Percentiles rank a stretch among this genome's conserved stretches.
Conservation (phyloP, 2,329 filamentous ascomycete species). For the Xylariaceae sp. region DNA sequence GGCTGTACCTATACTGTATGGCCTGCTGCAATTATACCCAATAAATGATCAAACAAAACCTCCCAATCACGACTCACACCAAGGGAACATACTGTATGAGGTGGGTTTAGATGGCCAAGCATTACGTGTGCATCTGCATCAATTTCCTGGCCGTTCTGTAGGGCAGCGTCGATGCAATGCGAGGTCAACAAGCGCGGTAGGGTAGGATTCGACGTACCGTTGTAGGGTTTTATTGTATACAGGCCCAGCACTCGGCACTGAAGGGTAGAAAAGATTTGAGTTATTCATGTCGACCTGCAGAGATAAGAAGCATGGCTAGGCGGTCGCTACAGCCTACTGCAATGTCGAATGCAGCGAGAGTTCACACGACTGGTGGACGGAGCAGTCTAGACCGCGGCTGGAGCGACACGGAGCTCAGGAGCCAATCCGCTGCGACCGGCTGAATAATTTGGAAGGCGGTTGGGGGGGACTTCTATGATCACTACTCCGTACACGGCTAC, state of each 20-base stretch:
- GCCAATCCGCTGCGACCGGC: slow-evolving; percentile 29
- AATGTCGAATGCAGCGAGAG: slow-evolving; percentile 19
- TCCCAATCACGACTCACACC: too few species aligned
- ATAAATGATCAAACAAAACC: slow-evolving; percentile 15
- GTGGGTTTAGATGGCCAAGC: background rate
- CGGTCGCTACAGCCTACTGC: slow-evolving; percentile 2
- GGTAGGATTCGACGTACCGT: slow-evolving; percentile 10
- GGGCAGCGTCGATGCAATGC: slow-evolving; percentile 17
- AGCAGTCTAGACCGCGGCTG: slow-evolving; percentile 13
- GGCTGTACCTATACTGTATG: slow-evolving; percentile 12
- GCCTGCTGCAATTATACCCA: slow-evolving; percentile 26
- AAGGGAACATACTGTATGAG: background rate
- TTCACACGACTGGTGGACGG: slow-evolving; percentile 20
- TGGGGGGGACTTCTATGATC: too few species aligned
- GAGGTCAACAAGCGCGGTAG: slow-evolving; percentile 8
- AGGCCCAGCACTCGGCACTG: background rate
- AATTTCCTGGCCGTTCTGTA: slow-evolving; percentile 11
- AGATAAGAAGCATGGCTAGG: slow-evolving; percentile 17
- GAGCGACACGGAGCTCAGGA: slow-evolving; percentile 3
- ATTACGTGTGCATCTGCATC: slow-evolving; percentile 12
- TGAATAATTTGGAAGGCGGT: slow-evolving; percentile 31
- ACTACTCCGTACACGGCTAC: too few species aligned
- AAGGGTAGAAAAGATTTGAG: slow-evolving; percentile 14
- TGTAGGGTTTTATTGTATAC: slow-evolving; percentile 1
- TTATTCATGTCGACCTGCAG: slow-evolving; percentile 14